phyloP scores from a whole-genome alignment of 2,329 filamentous ascomycete genomes.

The Verticillium longisporum region DNA sequence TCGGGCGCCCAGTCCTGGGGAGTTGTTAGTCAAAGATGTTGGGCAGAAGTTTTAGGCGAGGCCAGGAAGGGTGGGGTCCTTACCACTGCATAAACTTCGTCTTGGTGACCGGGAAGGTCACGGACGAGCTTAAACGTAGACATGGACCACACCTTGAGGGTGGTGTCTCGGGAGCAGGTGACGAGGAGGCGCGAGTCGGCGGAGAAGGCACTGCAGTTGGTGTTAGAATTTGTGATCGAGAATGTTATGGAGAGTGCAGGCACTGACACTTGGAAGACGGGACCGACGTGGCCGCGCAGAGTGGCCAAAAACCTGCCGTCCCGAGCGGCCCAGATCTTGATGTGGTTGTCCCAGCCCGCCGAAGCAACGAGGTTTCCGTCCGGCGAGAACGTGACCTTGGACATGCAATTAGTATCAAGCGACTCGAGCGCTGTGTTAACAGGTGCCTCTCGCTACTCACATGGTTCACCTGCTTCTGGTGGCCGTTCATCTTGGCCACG shows the following conservation, averaged over 20 bases:
- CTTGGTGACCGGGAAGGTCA: conserved; percentile 83
- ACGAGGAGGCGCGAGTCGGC: conserved; percentile 87
- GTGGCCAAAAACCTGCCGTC: conserved; percentile 43
- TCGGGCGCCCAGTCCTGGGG: conserved; percentile 78
- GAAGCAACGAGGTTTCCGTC: conserved; percentile 85
- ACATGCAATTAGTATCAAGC: not conserved
- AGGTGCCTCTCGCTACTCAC: conserved; percentile 22
- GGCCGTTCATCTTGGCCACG: conserved; percentile 79
- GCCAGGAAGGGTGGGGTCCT: not conserved
- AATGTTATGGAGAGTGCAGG: not conserved
- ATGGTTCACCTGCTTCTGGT: conserved; percentile 95
- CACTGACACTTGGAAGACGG: conserved; percentile 55
- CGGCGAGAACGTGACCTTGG: conserved; percentile 70
- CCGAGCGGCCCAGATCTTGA: conserved; percentile 81
- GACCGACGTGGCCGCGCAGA: conserved; percentile 78
- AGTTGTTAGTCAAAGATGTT: too few relatives aligned
- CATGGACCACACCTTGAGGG: conserved; percentile 92
- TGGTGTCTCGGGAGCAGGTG: conserved; percentile 85
- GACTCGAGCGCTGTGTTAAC: not conserved
- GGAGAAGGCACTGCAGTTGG: conserved; percentile 61
- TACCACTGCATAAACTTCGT: conserved; percentile 80
- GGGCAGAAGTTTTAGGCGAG: not conserved
- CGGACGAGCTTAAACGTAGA: conserved; percentile 70
- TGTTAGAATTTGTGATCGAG: not conserved
- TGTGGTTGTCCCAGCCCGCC: conserved; percentile 87